Evolutionary conservation across 2,329 filamentous ascomycete species (phyloP).

Genomic region (Pestalotiopsis sp.): DNA sequence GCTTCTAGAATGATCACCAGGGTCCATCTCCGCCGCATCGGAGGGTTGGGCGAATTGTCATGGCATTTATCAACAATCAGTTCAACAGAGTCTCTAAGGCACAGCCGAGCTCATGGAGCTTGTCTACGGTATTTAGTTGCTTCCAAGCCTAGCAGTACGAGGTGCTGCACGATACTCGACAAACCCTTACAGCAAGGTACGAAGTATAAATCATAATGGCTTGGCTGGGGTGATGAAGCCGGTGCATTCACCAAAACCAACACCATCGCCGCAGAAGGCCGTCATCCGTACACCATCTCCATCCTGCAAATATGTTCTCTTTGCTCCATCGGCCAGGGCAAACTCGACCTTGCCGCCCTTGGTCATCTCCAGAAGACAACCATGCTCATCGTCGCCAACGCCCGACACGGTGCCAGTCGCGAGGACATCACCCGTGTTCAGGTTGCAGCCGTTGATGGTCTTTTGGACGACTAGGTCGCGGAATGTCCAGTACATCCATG

Average conservation of each 20-base stretch:
- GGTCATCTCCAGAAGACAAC: conserved; percentile 42
- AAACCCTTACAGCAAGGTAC: neutral
- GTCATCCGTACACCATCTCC: conserved; percentile 40
- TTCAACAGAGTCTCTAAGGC: no score
- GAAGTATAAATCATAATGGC: conserved; percentile 2
- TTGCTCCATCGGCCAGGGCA: conserved; percentile 28
- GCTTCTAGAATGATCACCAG: conserved; percentile 1
- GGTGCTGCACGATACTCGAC: no score
- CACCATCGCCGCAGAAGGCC: conserved; percentile 41
- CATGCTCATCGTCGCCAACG: conserved; percentile 31
- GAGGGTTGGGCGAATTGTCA: neutral
- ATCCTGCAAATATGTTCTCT: conserved; percentile 38
- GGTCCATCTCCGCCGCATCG: neutral
- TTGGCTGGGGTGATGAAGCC: conserved; percentile 21
- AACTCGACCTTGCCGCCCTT: conserved; percentile 35
- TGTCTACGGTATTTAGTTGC: no score
- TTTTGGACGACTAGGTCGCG: conserved; percentile 38
- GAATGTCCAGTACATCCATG: conserved; percentile 40
- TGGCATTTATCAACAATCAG: neutral
- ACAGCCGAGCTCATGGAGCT: no score
- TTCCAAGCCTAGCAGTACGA: no score
- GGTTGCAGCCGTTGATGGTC: conserved; percentile 36
- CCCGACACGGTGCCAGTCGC: conserved; percentile 45
- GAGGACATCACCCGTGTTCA: conserved; percentile 41
- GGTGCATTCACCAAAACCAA: conserved; percentile 39